Conservation (phyloP, 108 stramenopile species). For the Stephanodiscus triporus region DNA sequence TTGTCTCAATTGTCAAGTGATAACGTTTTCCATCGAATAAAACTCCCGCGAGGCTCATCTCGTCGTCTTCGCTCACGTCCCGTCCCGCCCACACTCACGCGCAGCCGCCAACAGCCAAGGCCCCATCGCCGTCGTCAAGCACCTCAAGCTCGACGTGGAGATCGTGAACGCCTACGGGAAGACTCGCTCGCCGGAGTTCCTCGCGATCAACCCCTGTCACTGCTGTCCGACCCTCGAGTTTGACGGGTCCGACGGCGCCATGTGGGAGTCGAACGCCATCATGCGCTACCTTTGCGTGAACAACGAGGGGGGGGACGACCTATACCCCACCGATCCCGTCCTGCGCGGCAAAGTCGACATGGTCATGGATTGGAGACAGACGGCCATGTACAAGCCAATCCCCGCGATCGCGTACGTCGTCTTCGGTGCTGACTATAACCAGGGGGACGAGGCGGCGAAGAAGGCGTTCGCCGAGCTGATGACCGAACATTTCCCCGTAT, state of each 20-base stretch:
- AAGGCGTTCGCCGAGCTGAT: slow-evolving; percentile 18
- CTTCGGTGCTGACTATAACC: slow-evolving; percentile 11
- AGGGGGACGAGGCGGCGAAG: slow-evolving; percentile 19
- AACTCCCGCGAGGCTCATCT: not conserved
- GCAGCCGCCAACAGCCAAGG: slow-evolving; percentile 45
- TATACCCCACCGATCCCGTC: slow-evolving; percentile 40
- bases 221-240: slow-evolving; percentile 37
- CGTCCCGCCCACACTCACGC: not conserved
- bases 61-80: not conserved
- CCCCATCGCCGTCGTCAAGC: slow-evolving; percentile 24
- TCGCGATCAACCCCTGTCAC: slow-evolving; percentile 48
- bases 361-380: slow-evolving; percentile 42
- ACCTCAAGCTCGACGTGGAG: slow-evolving; percentile 27
- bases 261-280: slow-evolving; percentile 41
- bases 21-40: not conserved
- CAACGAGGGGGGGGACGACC: slow-evolving; percentile 19
- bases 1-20: not conserved
- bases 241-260: slow-evolving; percentile 24
- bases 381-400: slow-evolving; percentile 14
- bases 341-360: slow-evolving; percentile 43
- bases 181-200: slow-evolving; percentile 49
- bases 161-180: slow-evolving; percentile 45
- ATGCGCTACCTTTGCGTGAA: slow-evolving; percentile 44
- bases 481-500: slow-evolving; percentile 19
- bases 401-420: slow-evolving; percentile 32